Percentiles rank a stretch among this genome's conserved stretches.
Evolutionary conservation across 192 early-diverging fungal species (phyloP).

Genomic region (Umbelopsis vinacea): DNA sequence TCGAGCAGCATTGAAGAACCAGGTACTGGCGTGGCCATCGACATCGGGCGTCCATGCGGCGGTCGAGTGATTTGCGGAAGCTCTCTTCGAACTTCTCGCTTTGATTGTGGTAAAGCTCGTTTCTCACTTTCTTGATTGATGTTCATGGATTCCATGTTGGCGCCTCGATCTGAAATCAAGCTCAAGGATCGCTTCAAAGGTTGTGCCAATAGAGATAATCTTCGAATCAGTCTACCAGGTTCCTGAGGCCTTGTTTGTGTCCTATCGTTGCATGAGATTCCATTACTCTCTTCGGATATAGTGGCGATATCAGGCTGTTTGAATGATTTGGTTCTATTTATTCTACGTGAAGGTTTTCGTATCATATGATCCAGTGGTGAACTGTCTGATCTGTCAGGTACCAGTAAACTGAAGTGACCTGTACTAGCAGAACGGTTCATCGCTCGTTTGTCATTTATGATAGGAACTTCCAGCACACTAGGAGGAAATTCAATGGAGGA

Average conservation of each 20-base stretch:
- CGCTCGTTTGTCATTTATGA: not conserved
- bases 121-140: conserved; percentile 5
- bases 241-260: not conserved
- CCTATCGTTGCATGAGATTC: not conserved
- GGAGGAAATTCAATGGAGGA: not conserved
- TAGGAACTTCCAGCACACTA: not conserved
- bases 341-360: not conserved
- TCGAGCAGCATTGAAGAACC: not conserved
- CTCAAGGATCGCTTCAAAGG: conserved; percentile 9
- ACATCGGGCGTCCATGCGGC: not conserved
- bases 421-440: not conserved
- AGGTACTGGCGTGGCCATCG: not conserved
- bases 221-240: conserved; percentile 8
- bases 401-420: not conserved
- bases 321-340: not conserved
- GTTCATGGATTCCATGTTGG: conserved; percentile 10
- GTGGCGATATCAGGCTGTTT: not conserved
- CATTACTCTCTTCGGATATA: conserved; percentile 6
- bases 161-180: conserved; percentile 13
- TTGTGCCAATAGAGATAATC: conserved; percentile 7
- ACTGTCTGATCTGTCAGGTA: not conserved
- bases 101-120: not conserved
- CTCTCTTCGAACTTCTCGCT: not conserved
- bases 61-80: not conserved
- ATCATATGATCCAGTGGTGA: not conserved